These are phyloP conservation scores for Chlorella sorokiniana DNA, from an alignment of 139 green algal species.

Conservation along the genomic window DNA sequence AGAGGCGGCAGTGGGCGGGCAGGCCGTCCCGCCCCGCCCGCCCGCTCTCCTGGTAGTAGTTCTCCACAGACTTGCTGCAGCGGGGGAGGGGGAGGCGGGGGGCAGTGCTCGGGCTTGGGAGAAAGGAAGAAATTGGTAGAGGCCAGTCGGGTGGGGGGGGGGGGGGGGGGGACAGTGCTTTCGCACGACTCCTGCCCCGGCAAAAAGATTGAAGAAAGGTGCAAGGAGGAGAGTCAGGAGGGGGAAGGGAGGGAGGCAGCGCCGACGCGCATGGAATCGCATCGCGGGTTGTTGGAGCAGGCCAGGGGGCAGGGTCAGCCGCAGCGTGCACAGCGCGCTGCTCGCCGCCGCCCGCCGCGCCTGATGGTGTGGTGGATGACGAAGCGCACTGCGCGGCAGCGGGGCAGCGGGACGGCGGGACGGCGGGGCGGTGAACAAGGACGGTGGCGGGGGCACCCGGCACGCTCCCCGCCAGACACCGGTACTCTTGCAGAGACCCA, in stretches of 20 bases:
- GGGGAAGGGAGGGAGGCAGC: too few species aligned
- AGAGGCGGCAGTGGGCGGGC: conserved; percentile 68
- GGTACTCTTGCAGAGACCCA: too few species aligned
- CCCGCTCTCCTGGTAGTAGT: conserved; percentile 78
- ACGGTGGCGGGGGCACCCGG: too few species aligned
- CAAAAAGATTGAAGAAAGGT: too few species aligned
- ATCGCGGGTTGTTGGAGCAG: background rate
- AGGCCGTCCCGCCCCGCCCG: conserved; percentile 65
- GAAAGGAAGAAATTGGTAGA: conserved; percentile 8
- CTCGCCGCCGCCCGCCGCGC: background rate
- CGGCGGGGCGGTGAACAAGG: too few species aligned
- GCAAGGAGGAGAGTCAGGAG: too few species aligned
- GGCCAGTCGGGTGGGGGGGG: background rate
- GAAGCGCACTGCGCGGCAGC: too few species aligned
- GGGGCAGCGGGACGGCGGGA: too few species aligned
- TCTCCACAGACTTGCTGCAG: conserved; percentile 63
- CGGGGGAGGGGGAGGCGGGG: background rate
- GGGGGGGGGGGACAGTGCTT: background rate
- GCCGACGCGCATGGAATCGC: too few species aligned
- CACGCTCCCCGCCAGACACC: too few species aligned
- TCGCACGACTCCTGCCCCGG: too few species aligned
- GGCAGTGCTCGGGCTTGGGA: background rate
- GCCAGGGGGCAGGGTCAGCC: background rate
- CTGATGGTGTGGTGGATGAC: conserved; percentile 37
- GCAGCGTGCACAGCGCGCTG: too few species aligned